These are phyloP conservation scores for Globisporangium recalcitrans DNA, from an alignment of 352 stramenopile genomes.

Conservation along the genomic window DNA sequence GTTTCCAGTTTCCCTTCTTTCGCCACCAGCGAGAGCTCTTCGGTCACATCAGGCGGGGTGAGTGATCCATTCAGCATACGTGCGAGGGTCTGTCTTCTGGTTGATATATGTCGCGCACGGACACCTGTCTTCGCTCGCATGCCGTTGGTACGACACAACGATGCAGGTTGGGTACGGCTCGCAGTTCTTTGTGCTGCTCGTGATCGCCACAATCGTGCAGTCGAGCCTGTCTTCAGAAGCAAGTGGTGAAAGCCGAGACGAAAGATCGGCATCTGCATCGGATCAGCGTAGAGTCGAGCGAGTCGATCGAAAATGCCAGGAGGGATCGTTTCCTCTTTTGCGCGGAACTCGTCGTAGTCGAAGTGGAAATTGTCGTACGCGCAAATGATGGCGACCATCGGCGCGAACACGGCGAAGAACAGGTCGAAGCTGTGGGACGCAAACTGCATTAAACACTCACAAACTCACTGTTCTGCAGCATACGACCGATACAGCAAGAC, in stretches of 20 bases:
- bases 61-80: conserved; percentile 17
- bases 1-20: conserved; percentile 8
- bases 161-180: conserved; percentile 10
- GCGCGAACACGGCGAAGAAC: conserved; percentile 59
- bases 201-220: no score
- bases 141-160: conserved; percentile 19
- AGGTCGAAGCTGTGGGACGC: conserved; percentile 57
- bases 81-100: conserved; percentile 5
- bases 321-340: conserved; percentile 25
- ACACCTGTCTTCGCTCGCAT: not conserved
- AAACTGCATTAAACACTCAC: no score
- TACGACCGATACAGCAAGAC: no score
- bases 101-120: conserved; percentile 18
- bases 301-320: conserved; percentile 30
- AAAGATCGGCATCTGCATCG: conserved; percentile 33
- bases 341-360: conserved; percentile 30
- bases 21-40: conserved; percentile 9
- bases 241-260: conserved; percentile 42
- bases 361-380: conserved; percentile 40
- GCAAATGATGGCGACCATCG: conserved; percentile 35
- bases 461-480: no score
- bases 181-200: conserved; percentile 13
- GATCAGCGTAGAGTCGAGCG: conserved; percentile 41
- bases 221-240: conserved; percentile 27
- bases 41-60: conserved; percentile 14